A percentile compares a stretch with the other conserved stretches of the same genome.
These are phyloP conservation scores for Ogataea zsoltii DNA, from an alignment of 805 yeast species.

Conservation along the genomic window DNA sequence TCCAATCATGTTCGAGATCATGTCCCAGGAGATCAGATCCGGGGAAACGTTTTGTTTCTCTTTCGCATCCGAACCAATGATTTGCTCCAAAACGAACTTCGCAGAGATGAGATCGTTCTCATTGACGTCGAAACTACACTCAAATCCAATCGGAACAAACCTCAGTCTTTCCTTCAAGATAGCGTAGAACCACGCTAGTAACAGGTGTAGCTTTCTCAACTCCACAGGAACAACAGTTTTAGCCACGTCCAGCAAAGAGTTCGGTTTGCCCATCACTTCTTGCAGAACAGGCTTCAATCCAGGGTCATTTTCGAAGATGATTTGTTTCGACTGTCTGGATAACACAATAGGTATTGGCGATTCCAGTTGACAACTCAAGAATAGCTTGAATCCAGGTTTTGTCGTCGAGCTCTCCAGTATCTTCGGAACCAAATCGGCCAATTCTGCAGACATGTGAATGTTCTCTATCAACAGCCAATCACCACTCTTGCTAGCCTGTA, in stretches of 20 bases:
- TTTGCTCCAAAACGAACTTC: slow-evolving; percentile 41
- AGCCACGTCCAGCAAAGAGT: slow-evolving; percentile 21
- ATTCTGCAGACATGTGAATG: slow-evolving; percentile 65
- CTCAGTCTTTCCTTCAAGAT: slow-evolving; percentile 58
- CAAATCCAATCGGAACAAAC: slow-evolving; percentile 64
- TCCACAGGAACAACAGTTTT: slow-evolving; percentile 39
- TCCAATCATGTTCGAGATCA: slow-evolving; percentile 49
- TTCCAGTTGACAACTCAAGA: slow-evolving; percentile 61
- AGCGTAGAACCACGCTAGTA: slow-evolving; percentile 72
- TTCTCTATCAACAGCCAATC: slow-evolving; percentile 81
- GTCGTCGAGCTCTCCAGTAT: slow-evolving; percentile 36
- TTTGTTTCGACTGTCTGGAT: slow-evolving; percentile 51
- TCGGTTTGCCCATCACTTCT: slow-evolving; percentile 24
- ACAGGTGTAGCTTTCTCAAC: slow-evolving; percentile 47
- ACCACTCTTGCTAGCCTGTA: slow-evolving; percentile 47
- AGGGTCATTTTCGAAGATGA: slow-evolving; percentile 62
- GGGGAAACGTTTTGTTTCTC: slow-evolving; percentile 43
- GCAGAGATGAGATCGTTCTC: slow-evolving; percentile 68
- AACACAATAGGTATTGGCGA: slow-evolving; percentile 56
- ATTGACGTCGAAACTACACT: slow-evolving; percentile 63
- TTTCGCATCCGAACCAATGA: slow-evolving; percentile 34
- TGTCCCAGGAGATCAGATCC: slow-evolving; percentile 53
- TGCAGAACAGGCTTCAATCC: slow-evolving; percentile 53
- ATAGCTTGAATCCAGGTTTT: slow-evolving; percentile 48
- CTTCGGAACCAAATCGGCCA: slow-evolving; percentile 60